Evolutionary conservation across 2,329 filamentous ascomycete species (phyloP).

Genomic region (Botryosphaeria agaves): DNA sequence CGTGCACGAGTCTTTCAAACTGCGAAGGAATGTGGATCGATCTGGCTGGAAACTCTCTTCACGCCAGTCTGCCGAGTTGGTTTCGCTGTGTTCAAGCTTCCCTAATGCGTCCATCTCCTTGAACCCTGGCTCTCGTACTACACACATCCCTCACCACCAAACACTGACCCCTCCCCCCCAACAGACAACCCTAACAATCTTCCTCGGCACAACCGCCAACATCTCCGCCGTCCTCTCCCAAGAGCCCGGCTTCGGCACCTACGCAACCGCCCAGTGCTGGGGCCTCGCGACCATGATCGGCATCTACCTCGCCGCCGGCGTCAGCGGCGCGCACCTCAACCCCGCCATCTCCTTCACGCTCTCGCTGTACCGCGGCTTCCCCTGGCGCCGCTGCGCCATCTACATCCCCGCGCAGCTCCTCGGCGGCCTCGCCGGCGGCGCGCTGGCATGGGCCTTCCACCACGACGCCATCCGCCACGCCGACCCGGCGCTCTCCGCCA

Average conservation of each 20-base stretch:
- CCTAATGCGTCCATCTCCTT: too few species aligned
- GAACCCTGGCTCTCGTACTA: not conserved
- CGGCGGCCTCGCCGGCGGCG: slow-evolving; percentile 31
- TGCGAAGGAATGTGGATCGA: too few species aligned
- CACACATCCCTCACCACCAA: not conserved
- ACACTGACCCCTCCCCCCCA: not conserved
- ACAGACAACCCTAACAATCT: not conserved
- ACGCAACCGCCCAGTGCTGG: slow-evolving; percentile 19
- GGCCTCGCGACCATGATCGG: slow-evolving; percentile 36
- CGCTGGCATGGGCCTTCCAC: slow-evolving; percentile 28
- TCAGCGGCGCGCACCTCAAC: slow-evolving; percentile 32
- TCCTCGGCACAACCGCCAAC: too few species aligned
- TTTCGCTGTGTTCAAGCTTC: too few species aligned
- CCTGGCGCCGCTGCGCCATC: slow-evolving; percentile 29
- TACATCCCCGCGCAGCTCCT: slow-evolving; percentile 36
- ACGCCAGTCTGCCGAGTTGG: too few species aligned
- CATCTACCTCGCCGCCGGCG: slow-evolving; percentile 27
- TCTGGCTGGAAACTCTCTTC: too few species aligned
- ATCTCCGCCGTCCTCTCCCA: not conserved
- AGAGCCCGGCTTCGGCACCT: not conserved
- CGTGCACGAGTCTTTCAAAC: too few species aligned
- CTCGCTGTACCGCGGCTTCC: slow-evolving; percentile 32
- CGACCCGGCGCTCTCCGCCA: slow-evolving; percentile 6
- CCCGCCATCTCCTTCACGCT: slow-evolving; percentile 26
- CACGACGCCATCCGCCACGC: slow-evolving; percentile 17